Base-by-base conservation (phyloP, 257 asterid species). In the Apocynum venetum region DNA sequence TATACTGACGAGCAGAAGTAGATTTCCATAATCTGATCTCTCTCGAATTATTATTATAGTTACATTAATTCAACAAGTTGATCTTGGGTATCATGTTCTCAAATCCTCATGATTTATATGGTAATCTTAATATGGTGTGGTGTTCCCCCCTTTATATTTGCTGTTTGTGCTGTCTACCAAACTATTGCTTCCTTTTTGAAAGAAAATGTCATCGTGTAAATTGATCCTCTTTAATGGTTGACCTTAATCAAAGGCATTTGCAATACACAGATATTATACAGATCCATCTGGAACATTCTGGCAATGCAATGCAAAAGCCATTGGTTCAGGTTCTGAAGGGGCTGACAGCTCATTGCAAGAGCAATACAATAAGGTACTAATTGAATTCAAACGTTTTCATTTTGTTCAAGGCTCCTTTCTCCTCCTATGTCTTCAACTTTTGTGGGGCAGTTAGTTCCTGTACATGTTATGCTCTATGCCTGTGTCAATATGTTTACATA, bases 271-370 rank as follows among this genome's bases (percentile, higher is more conserved):
- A 70, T 94, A 92, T 83, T 86, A 91, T 20, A 94, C 96, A 19
- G 97, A 94, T 81, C 97, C 96, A 17, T 92, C 97, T 8, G 98
- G 97, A 53, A 94, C 98, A 46, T 94, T 94, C 89, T 94, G 97
- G 97, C 97, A 92, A 83, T 92, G 97, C 82, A 91, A 89, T 82
- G 97, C 97, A 66, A 94, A 94, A 79, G 97, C 98, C 78, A 94
- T 94, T 72, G 98, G 97, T n/a, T 92, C 97, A 20, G 96, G 97
- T 68, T 94, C 97, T 1, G 97, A 92, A 91, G 98, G 98, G 41
- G 98, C 98, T 79, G 98, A 94, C 82, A 94, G 98, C 89, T 91
- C 98, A 74, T 82, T 94, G 91, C 98, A 92, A 78, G 98, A 94
- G 97, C 98, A 92, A 80, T 94, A 74, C 72, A 89, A 89, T 84